Conservation (phyloP, 2,329 filamentous ascomycete genomes). For the Apiospora sp. region DNA sequence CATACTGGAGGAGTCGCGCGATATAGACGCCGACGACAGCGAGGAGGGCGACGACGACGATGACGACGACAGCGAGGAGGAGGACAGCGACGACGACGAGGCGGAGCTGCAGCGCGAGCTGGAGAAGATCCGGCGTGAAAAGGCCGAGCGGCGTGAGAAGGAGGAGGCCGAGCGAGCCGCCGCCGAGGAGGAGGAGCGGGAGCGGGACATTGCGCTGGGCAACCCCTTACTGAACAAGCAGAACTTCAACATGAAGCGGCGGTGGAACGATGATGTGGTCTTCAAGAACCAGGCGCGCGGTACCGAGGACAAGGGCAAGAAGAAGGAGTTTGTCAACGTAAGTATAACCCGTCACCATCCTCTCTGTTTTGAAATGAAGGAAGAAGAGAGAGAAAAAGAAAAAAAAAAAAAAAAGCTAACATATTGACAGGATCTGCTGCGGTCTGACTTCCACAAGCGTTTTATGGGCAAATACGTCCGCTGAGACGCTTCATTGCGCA, state of each 20-base stretch:
- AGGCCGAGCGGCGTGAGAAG: conserved; percentile 80
- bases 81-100: conserved; percentile 82
- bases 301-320: conserved; percentile 87
- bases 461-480: conserved; percentile 84
- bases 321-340: conserved; percentile 96
- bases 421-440: conserved; percentile 74
- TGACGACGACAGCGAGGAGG: conserved; percentile 57
- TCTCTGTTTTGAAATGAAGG: neutral
- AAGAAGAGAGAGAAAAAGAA: no score
- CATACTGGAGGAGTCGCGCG: conserved; percentile 86
- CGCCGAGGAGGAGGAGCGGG: conserved; percentile 82
- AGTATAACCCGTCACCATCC: conserved; percentile 42
- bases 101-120: conserved; percentile 91
- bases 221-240: conserved; percentile 90
- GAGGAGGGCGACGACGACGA: conserved; percentile 33
- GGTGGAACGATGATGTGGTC: conserved; percentile 97
- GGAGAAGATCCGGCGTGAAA: conserved; percentile 90
- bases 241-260: conserved; percentile 88
- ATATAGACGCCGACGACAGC: conserved; percentile 79
- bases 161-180: conserved; percentile 84
- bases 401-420: neutral
- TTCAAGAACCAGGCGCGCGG: conserved; percentile 99
- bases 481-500: neutral
- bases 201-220: conserved; percentile 87
- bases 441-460: conserved; percentile 96